A percentile compares a stretch with the other conserved stretches of the same genome.
These are phyloP conservation scores for Piloderma croceum DNA, from an alignment of 768 basidiomycete species.

Conservation along the genomic window DNA sequence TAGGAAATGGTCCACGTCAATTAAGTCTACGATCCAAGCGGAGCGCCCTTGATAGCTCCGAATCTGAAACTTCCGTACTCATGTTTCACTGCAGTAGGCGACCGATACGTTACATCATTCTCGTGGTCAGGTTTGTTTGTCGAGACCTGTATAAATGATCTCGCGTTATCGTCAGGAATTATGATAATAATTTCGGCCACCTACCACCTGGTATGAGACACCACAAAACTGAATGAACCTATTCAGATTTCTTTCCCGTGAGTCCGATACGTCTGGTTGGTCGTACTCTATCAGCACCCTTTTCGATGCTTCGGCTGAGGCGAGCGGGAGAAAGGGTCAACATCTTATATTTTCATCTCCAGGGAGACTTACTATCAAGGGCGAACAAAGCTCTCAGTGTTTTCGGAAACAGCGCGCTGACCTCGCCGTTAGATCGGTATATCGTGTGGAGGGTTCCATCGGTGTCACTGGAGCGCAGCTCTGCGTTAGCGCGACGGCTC, in stretches of 20 bases:
- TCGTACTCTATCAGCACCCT: slow-evolving; percentile 29
- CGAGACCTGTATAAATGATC: too few relatives aligned
- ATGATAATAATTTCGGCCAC: slow-evolving; percentile 21
- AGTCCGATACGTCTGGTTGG: slow-evolving; percentile 29
- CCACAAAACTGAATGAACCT: slow-evolving; percentile 52
- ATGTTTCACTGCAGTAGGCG: too few relatives aligned
- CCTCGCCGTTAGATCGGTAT: slow-evolving; percentile 39
- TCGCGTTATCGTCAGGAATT: too few relatives aligned
- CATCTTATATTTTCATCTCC: not conserved
- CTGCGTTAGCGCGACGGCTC: slow-evolving; percentile 49
- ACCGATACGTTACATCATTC: too few relatives aligned
- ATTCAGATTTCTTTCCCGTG: slow-evolving; percentile 47
- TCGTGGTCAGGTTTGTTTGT: too few relatives aligned
- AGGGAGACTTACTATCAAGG: slow-evolving; percentile 39
- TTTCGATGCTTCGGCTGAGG: slow-evolving; percentile 18
- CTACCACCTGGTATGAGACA: slow-evolving; percentile 53
- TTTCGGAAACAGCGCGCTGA: slow-evolving; percentile 47
- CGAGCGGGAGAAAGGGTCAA: not conserved
- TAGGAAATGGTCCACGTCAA: too few relatives aligned
- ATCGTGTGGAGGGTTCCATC: slow-evolving; percentile 42
- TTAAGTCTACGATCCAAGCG: too few relatives aligned
- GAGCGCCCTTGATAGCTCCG: too few relatives aligned
- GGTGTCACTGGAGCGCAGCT: slow-evolving; percentile 36
- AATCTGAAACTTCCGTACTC: too few relatives aligned
- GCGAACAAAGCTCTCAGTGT: slow-evolving; percentile 46